These are phyloP conservation scores for Xylaria cubensis DNA, from an alignment of 495 filamentous ascomycete genomes.

Conservation along the genomic window DNA sequence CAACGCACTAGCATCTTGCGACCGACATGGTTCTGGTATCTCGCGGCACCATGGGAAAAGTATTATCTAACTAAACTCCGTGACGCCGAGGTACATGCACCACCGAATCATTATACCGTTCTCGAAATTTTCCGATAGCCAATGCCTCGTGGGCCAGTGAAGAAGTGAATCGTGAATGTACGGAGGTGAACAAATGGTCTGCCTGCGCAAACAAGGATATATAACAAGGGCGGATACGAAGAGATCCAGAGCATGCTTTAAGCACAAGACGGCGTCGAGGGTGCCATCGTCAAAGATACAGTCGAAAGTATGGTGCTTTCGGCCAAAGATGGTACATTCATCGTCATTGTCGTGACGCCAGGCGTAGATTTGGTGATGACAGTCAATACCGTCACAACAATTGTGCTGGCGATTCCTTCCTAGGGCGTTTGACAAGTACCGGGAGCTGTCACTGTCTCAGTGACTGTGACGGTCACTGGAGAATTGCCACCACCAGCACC, in stretches of 20 bases:
- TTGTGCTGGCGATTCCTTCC: conserved; percentile 27
- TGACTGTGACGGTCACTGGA: conserved; percentile 35
- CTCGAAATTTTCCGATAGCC: conserved; percentile 13
- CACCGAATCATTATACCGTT: conserved; percentile 5
- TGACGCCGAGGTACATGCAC: conserved; percentile 1
- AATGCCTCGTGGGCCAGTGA: conserved; percentile 27
- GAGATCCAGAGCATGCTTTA: not conserved
- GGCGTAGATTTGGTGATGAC: conserved; percentile 1
- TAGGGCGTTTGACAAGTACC: conserved; percentile 36
- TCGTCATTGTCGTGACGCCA: not conserved
- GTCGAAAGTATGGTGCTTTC: not conserved
- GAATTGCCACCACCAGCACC: conserved; percentile 16
- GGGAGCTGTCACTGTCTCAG: conserved; percentile 34
- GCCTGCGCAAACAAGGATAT: conserved; percentile 5
- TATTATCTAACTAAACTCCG: conserved; percentile 13
- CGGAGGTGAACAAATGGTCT: not conserved
- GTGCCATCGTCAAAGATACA: not conserved
- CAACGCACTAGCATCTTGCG: conserved; percentile 10
- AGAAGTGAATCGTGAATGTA: conserved; percentile 22
- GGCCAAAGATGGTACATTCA: not conserved
- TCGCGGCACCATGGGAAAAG: not conserved
- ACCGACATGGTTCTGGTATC: not conserved
- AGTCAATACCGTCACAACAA: conserved; percentile 23
- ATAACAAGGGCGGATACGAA: conserved; percentile 3
- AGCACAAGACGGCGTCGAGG: conserved; percentile 10